Conservation (phyloP, 1,284 basidiomycete genomes). For the Austropuccinia psidii region DNA sequence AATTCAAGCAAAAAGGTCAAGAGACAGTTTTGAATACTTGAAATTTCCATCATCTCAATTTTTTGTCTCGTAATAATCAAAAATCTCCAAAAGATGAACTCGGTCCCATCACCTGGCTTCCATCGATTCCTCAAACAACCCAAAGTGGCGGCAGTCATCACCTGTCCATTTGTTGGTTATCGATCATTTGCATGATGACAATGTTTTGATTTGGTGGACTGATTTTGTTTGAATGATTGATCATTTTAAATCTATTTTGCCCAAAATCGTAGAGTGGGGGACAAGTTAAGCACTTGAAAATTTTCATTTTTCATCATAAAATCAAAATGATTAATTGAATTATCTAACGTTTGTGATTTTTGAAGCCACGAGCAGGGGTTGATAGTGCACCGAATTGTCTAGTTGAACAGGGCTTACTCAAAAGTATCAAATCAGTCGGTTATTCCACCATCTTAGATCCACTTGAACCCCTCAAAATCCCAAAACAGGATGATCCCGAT, state of each 20-base stretch:
- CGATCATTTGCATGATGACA: background rate
- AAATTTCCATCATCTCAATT: too few species aligned
- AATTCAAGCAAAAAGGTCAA: too few species aligned
- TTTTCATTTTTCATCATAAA: background rate
- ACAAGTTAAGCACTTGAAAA: background rate
- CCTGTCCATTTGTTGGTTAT: conserved; percentile 25
- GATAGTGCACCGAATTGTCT: conserved; percentile 81
- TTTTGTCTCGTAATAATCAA: too few species aligned
- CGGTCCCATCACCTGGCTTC: too few species aligned
- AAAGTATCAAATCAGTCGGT: conserved; percentile 63
- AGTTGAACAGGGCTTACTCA: conserved; percentile 70
- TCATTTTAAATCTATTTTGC: background rate
- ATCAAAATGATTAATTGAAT: background rate
- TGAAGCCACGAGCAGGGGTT: conserved; percentile 67
- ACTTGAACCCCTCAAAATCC: conserved; percentile 58
- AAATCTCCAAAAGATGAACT: too few species aligned
- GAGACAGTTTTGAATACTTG: too few species aligned
- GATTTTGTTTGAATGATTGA: background rate
- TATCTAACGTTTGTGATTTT: background rate
- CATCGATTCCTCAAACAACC: conserved; percentile 27
- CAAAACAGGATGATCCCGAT: conserved; percentile 58
- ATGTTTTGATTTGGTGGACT: background rate
- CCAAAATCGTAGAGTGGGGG: conserved; percentile 6
- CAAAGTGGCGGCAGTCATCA: background rate
- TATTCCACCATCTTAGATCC: conserved; percentile 84